Conservation (phyloP, 768 basidiomycete species). For the Dentipellis sp. region DNA sequence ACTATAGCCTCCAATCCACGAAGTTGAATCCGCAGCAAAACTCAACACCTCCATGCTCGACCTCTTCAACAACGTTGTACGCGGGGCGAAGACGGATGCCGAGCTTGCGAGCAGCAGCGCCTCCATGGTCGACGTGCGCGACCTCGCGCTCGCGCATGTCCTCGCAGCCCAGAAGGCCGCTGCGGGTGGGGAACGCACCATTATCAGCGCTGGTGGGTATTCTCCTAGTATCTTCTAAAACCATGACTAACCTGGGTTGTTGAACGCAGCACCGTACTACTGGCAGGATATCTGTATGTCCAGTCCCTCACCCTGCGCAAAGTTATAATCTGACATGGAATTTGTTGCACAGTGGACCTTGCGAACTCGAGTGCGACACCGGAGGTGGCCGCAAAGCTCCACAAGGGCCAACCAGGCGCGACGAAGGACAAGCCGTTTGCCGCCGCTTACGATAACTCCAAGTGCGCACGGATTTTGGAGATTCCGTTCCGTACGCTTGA, state of each 20-base stretch:
- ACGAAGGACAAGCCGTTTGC: neutral
- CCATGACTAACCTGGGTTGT: neutral
- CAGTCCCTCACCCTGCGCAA: neutral
- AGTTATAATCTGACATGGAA: neutral
- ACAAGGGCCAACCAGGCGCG: neutral
- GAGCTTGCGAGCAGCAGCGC: neutral
- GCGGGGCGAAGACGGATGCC: neutral
- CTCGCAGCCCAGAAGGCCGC: neutral
- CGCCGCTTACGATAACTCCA: neutral
- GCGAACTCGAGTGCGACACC: neutral
- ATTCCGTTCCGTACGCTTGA: neutral
- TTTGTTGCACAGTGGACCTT: neutral
- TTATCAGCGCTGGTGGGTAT: neutral
- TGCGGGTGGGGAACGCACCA: conserved; percentile 3
- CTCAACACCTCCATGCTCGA: neutral
- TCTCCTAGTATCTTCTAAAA: neutral
- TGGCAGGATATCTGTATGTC: conserved; percentile 5
- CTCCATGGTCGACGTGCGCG: conserved; percentile 2
- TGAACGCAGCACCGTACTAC: neutral
- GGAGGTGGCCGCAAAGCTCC: neutral
- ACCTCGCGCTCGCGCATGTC: conserved; percentile 1
- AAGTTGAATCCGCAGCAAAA: neutral
- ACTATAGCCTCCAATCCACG: conserved; percentile 2
- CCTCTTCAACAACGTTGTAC: neutral
- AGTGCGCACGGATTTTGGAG: neutral